A percentile compares a stretch with the other conserved stretches of the same genome.
These are phyloP conservation scores for Kwoniella sp. DNA, from an alignment of 768 basidiomycete species.

Conservation along the genomic window DNA sequence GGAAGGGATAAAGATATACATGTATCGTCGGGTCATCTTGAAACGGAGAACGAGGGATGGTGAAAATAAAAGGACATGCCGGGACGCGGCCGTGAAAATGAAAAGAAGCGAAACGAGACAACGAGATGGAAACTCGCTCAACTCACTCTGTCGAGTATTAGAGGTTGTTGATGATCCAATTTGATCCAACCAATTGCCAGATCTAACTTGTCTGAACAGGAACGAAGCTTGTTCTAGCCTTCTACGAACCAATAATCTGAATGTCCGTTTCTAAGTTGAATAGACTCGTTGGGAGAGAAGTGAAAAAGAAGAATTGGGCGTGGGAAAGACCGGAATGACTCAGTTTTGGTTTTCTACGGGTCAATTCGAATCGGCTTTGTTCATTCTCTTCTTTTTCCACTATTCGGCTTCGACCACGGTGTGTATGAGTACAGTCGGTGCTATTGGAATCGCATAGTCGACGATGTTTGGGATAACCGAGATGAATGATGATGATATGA, in stretches of 20 bases:
- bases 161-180: neutral
- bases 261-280: neutral
- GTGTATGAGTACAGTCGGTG: neutral
- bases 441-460: neutral
- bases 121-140: too few species aligned
- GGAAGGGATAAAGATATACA: neutral
- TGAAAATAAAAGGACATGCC: neutral
- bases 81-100: neutral
- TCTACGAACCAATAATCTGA: neutral
- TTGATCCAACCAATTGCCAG: neutral
- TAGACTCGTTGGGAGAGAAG: neutral
- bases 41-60: neutral
- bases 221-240: neutral
- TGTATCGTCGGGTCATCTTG: neutral
- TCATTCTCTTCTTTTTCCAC: neutral
- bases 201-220: neutral
- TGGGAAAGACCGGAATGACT: conserved; percentile 1
- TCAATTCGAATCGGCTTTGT: neutral
- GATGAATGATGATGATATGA: neutral
- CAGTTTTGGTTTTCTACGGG: neutral
- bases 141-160: neutral
- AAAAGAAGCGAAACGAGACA: neutral
- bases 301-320: neutral
- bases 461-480: neutral
- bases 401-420: neutral